Conservation (phyloP, 2,329 filamentous ascomycete species). For the Mycosphaerella sp. region DNA sequence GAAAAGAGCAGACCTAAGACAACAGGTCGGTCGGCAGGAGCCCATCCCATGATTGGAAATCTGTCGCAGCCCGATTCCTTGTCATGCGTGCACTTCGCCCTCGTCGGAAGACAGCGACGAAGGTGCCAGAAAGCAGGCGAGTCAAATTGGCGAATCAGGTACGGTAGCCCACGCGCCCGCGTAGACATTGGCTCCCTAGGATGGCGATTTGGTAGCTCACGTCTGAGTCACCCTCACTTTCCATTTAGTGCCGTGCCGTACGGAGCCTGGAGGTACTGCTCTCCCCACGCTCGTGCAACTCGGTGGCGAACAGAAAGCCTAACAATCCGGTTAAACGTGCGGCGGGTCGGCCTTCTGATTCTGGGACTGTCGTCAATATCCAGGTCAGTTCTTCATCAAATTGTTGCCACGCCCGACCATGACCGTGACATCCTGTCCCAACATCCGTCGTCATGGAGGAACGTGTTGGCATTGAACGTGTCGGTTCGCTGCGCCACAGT, state of each 20-base stretch:
- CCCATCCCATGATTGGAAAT: constrained; percentile 9
- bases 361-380: too few species aligned
- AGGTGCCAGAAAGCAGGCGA: constrained; percentile 8
- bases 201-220: constrained; percentile 2
- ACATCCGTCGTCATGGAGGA: neutral
- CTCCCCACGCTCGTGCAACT: too few species aligned
- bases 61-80: constrained; percentile 8
- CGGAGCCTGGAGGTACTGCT: too few species aligned
- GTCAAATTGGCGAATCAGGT: constrained; percentile 5
- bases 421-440: neutral
- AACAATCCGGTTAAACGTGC: too few species aligned
- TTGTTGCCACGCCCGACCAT: neutral
- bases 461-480: constrained; percentile 3
- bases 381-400: too few species aligned
- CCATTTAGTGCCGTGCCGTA: neutral
- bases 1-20: constrained; percentile 17
- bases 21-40: constrained; percentile 5
- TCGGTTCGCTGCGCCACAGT: constrained; percentile 13
- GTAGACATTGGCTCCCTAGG: constrained; percentile 6
- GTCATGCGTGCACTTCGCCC: constrained; percentile 6
- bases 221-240: constrained; percentile 8
- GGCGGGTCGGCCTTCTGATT: too few species aligned
- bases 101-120: neutral
- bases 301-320: too few species aligned
- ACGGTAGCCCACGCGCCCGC: constrained; percentile 8